Evolutionary conservation across 129 eudicot genomes (phyloP).

Genomic region (Flaveria trinervia): DNA sequence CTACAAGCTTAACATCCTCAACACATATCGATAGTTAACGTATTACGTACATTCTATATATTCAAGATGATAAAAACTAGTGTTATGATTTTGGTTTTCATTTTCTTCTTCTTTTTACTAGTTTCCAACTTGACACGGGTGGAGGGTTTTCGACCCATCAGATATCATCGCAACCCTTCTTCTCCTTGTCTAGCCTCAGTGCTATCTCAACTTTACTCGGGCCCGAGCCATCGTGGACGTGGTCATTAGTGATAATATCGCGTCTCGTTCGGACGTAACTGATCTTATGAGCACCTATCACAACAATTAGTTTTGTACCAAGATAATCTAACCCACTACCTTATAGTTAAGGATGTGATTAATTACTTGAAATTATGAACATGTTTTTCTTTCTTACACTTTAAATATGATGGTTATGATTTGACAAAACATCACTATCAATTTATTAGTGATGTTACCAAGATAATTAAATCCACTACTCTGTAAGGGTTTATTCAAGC

Average conservation of each 20-base stretch:
- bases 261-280: background rate
- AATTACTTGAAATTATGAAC: too few species aligned
- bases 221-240: conserved; percentile 50
- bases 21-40: conserved; percentile 13
- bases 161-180: conserved; percentile 8
- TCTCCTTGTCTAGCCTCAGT: conserved; percentile 26
- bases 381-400: too few species aligned
- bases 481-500: too few species aligned
- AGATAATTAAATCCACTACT: too few species aligned
- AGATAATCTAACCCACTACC: background rate
- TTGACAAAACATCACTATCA: too few species aligned
- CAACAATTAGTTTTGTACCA: too few species aligned
- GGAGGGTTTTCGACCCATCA: conserved; percentile 39
- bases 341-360: background rate
- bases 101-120: conserved; percentile 28
- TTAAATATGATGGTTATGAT: too few species aligned
- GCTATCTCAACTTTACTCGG: conserved; percentile 40
- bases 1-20: background rate
- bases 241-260: conserved; percentile 33
- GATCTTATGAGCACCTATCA: background rate
- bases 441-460: too few species aligned
- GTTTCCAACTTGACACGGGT: conserved; percentile 16
- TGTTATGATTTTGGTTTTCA: conserved; percentile 14
- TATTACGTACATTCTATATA: background rate
- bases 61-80: conserved; percentile 8